Evolutionary conservation across 805 yeast genomes (phyloP).

Genomic region (Sugiyamaella boreocaroliniensis): DNA sequence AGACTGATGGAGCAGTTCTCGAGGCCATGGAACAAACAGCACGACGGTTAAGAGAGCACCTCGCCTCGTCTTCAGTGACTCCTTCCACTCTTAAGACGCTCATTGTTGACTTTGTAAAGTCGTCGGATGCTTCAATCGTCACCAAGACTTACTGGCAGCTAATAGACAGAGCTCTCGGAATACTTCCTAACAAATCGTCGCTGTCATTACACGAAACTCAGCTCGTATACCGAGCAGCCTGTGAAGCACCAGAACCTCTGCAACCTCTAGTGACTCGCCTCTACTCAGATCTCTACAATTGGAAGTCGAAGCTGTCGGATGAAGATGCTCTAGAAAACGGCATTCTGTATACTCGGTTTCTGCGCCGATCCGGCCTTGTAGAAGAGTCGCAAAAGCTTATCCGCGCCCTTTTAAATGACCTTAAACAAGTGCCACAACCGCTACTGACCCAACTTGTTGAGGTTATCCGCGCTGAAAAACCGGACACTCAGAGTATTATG

Average conservation of each 20-base stretch:
- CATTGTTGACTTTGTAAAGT: neutral
- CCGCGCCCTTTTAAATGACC: neutral
- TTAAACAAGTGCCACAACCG: neutral
- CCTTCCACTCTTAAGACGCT: neutral
- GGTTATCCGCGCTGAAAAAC: conserved; percentile 3
- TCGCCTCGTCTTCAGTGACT: neutral
- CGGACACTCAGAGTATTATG: conserved; percentile 6
- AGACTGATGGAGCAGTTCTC: neutral
- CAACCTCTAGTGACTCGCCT: neutral
- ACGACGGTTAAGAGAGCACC: neutral
- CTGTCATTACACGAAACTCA: neutral
- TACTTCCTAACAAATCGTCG: neutral
- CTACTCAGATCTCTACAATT: neutral
- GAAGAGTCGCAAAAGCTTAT: conserved; percentile 2
- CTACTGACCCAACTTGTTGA: conserved; percentile 9
- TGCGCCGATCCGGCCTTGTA: neutral
- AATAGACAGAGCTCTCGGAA: neutral
- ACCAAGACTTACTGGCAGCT: neutral
- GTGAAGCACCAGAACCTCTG: neutral
- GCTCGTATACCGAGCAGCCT: neutral
- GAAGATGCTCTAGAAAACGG: conserved; percentile 19
- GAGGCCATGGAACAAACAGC: neutral
- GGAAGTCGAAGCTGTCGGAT: neutral
- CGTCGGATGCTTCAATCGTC: neutral
- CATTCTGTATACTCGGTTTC: conserved; percentile 13